Evolutionary conservation across 495 filamentous ascomycete genomes (phyloP).

Genomic region (Bryoglossum gracile): DNA sequence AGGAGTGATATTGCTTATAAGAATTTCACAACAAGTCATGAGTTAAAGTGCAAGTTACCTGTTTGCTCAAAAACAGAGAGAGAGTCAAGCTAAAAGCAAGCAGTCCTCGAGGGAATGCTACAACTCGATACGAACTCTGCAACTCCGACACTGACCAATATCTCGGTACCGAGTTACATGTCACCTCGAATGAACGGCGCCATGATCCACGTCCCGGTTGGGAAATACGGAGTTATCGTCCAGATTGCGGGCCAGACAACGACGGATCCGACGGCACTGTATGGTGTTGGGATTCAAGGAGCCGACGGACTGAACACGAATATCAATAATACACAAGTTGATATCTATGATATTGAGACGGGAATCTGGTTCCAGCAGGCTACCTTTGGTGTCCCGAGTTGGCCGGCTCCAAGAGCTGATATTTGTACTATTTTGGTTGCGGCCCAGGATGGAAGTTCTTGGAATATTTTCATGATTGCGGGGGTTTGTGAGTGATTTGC

Average conservation of each 20-base stretch:
- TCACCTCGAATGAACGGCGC: conserved; percentile 9
- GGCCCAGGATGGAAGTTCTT: neutral
- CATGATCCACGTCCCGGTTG: conserved; percentile 9
- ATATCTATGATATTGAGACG: conserved; percentile 12
- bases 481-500: conserved; percentile 8
- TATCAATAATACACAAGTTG: conserved; percentile 5
- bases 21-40: neutral
- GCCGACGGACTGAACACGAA: conserved; percentile 8
- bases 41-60: conserved; percentile 4
- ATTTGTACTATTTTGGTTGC: conserved; percentile 7
- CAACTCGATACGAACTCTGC: conserved; percentile 4
- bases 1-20: neutral
- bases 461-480: conserved; percentile 9
- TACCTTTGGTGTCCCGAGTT: conserved; percentile 6
- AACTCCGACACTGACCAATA: conserved; percentile 2
- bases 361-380: conserved; percentile 6
- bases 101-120: conserved; percentile 12
- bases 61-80: neutral
- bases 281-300: conserved; percentile 4
- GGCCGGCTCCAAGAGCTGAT: conserved; percentile 9
- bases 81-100: neutral
- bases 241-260: conserved; percentile 9
- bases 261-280: conserved; percentile 2
- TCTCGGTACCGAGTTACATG: conserved; percentile 8
- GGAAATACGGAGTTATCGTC: conserved; percentile 4